Percentiles rank a stretch among this genome's conserved stretches.
These are phyloP conservation scores for Amylocystis lapponica DNA, from an alignment of 768 basidiomycete genomes.

Conservation along the genomic window DNA sequence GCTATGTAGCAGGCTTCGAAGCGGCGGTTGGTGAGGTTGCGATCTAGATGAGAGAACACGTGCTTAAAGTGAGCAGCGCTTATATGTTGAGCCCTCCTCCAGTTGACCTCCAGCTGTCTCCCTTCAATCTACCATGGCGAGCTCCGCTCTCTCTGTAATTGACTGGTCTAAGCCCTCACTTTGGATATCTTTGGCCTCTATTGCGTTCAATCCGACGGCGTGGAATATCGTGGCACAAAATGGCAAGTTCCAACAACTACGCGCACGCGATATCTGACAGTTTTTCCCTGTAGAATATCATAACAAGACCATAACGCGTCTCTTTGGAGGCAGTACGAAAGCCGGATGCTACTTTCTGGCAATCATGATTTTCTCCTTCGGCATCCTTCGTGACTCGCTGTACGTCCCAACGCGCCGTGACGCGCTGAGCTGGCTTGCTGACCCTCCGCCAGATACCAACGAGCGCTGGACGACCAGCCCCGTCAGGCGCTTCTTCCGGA, in stretches of 20 bases:
- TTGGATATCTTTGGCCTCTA: constrained; percentile 57
- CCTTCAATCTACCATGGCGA: too few species aligned
- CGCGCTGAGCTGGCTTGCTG: not conserved
- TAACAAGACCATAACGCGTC: constrained; percentile 82
- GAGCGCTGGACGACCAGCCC: constrained; percentile 76
- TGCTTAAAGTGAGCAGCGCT: too few species aligned
- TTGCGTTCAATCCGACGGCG: constrained; percentile 87
- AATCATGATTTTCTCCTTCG: constrained; percentile 75
- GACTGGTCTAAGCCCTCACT: constrained; percentile 65
- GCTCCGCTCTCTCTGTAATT: constrained; percentile 23
- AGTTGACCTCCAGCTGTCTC: too few species aligned
- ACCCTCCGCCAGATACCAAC: constrained; percentile 52
- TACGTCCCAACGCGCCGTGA: constrained; percentile 35
- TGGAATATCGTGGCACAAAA: constrained; percentile 96
- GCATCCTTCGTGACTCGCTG: constrained; percentile 83
- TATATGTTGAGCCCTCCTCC: too few species aligned
- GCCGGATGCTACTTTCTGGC: constrained; percentile 88
- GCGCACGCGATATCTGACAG: not conserved
- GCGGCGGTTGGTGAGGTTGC: too few species aligned
- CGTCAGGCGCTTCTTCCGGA: constrained; percentile 55
- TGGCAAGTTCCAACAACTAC: constrained; percentile 43
- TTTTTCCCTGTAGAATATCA: constrained; percentile 50
- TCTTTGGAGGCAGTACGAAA: constrained; percentile 69
- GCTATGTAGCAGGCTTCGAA: too few species aligned
- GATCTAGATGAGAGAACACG: too few species aligned